phyloP scores from a whole-genome alignment of 257 asterid species.

The Solanum neorickii region DNA sequence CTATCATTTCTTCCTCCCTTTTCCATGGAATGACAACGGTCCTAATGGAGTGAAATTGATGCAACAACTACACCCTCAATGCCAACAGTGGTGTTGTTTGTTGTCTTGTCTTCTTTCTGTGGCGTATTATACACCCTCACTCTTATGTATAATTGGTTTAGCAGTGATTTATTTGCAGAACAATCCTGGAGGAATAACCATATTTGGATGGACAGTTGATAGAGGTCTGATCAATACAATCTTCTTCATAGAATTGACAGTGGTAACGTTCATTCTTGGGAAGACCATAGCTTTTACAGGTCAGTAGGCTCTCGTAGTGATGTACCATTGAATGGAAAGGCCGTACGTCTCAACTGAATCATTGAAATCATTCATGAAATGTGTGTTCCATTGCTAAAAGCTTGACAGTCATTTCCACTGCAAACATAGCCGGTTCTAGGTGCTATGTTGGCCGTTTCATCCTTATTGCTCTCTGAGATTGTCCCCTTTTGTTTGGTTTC shows the following conservation, averaged over 20 bases:
- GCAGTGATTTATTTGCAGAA: conserved; percentile 82
- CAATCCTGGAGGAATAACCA: conserved; percentile 76
- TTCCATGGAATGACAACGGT: not conserved
- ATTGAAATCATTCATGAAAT: not conserved
- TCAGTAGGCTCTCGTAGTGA: not conserved
- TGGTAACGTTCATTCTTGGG: conserved; percentile 61
- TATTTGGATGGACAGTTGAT: conserved; percentile 85
- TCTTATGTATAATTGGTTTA: not conserved
- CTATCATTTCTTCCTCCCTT: not conserved
- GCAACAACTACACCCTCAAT: not conserved
- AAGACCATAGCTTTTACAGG: conserved; percentile 39
- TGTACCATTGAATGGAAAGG: not conserved
- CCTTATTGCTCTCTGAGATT: not conserved
- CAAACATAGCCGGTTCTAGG: not conserved
- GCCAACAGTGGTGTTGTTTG: not conserved
- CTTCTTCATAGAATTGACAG: conserved; percentile 57
- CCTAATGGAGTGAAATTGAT: not conserved
- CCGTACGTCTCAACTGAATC: not conserved
- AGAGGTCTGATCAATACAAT: conserved; percentile 72
- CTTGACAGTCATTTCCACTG: not conserved
- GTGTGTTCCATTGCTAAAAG: not conserved
- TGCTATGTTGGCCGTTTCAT: not conserved
- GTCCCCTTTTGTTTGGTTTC: not conserved
- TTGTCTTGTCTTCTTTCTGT: not conserved
- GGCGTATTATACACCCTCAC: not conserved